These are phyloP conservation scores for Liquidambar formosana DNA, from an alignment of 164 flowering plant genomes.

Conservation along the genomic window DNA sequence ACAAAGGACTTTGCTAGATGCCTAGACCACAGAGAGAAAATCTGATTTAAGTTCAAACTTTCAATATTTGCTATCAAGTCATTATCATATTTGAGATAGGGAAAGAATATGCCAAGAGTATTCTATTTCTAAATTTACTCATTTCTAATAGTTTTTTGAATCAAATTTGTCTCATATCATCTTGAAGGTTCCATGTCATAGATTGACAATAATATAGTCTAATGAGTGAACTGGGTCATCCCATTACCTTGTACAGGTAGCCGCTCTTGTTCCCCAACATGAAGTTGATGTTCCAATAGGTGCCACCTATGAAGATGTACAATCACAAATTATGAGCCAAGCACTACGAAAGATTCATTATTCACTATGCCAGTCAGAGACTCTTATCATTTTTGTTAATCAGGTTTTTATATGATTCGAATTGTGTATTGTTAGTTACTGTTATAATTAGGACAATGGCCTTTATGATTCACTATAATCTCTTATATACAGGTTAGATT, in stretches of 20 bases:
- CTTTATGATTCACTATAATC: neutral
- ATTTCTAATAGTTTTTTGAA: too few relatives aligned
- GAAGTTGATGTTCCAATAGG: conserved; percentile 55
- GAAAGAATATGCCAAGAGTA: too few relatives aligned
- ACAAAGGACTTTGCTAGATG: too few relatives aligned
- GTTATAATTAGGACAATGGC: neutral
- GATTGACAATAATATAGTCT: too few relatives aligned
- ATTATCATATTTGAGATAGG: too few relatives aligned
- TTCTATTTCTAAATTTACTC: too few relatives aligned
- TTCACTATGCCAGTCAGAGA: conserved; percentile 59
- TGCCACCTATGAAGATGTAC: conserved; percentile 28
- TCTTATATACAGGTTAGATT: conserved; percentile 48
- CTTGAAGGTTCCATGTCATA: too few relatives aligned
- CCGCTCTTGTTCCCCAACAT: conserved; percentile 80
- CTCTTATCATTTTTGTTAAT: conserved; percentile 73
- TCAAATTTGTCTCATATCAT: too few relatives aligned
- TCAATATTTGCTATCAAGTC: too few relatives aligned
- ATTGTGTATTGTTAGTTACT: neutral
- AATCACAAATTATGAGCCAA: conserved; percentile 65
- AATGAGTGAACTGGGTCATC: too few relatives aligned
- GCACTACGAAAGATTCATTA: conserved; percentile 71
- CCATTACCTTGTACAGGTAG: conserved; percentile 56
- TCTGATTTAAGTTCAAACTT: too few relatives aligned
- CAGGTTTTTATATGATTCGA: conserved; percentile 45
- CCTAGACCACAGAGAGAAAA: too few relatives aligned